Evolutionary conservation across 495 filamentous ascomycete genomes (phyloP).

Genomic region (Apiosordaria backusii): DNA sequence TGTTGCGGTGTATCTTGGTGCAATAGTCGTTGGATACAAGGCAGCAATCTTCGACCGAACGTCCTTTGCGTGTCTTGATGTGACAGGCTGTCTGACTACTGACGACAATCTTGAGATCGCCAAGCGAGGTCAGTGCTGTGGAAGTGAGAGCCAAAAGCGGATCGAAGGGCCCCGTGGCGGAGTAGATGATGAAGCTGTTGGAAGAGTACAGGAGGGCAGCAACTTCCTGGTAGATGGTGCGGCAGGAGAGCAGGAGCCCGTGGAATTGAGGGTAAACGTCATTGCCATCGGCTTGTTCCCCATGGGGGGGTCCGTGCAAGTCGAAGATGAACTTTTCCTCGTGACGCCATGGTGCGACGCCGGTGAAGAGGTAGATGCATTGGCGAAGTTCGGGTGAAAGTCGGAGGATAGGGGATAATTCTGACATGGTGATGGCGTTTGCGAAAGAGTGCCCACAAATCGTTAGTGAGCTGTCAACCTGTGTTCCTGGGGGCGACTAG

Average conservation of each 20-base stretch:
- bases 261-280: not conserved
- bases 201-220: not conserved
- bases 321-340: not conserved
- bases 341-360: not conserved
- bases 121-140: not conserved
- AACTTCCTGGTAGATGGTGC: not conserved
- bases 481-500: no score
- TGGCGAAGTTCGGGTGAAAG: not conserved
- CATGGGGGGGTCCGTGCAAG: constrained; percentile 1
- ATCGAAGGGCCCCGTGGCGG: not conserved
- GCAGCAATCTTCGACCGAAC: not conserved
- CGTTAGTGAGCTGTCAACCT: no score
- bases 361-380: not conserved
- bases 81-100: not conserved
- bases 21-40: not conserved
- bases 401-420: not conserved
- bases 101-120: not conserved
- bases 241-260: not conserved
- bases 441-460: not conserved
- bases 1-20: not conserved
- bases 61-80: not conserved
- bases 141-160: not conserved
- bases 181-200: not conserved
- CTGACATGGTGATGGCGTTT: not conserved
- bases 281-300: not conserved